These are phyloP conservation scores for Pyrus bretschneideri DNA, from an alignment of 306 rosid genomes.

Conservation along the genomic window DNA sequence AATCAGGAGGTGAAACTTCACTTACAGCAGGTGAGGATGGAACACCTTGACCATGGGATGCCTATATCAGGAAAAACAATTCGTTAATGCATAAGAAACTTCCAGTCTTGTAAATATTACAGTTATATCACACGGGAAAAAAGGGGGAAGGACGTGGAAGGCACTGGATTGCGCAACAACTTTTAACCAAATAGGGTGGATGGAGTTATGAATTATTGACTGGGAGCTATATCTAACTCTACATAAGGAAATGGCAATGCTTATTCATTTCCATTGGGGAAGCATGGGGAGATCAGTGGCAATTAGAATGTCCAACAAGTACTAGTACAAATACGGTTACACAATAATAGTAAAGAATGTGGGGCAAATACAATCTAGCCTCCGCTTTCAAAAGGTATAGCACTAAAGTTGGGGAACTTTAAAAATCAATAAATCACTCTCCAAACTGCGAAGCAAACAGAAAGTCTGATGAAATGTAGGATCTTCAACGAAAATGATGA, in stretches of 20 bases:
- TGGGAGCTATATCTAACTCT: background rate
- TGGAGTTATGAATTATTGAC: background rate
- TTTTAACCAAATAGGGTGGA: background rate
- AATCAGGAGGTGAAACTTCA: conserved; percentile 7
- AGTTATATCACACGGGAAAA: background rate
- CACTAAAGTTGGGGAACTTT: background rate
- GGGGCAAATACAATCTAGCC: background rate
- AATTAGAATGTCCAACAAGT: conserved; percentile 8
- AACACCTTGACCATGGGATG: conserved; percentile 64
- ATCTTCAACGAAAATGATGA: background rate
- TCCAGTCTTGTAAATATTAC: background rate
- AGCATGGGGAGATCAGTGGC: background rate
- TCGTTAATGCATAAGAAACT: conserved; percentile 15
- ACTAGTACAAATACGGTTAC: background rate
- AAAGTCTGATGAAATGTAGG: background rate
- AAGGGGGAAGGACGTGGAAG: background rate
- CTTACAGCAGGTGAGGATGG: conserved; percentile 76
- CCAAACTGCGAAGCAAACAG: background rate
- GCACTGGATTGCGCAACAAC: background rate
- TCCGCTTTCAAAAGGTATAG: background rate
- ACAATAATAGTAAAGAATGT: background rate
- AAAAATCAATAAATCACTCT: background rate
- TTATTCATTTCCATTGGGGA: background rate
- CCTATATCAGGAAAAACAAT: conserved; percentile 31
- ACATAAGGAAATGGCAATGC: background rate